A percentile compares a stretch with the other conserved stretches of the same genome.
Evolutionary conservation across 495 filamentous ascomycete genomes (phyloP).

Genomic region (Xylaria castorea): DNA sequence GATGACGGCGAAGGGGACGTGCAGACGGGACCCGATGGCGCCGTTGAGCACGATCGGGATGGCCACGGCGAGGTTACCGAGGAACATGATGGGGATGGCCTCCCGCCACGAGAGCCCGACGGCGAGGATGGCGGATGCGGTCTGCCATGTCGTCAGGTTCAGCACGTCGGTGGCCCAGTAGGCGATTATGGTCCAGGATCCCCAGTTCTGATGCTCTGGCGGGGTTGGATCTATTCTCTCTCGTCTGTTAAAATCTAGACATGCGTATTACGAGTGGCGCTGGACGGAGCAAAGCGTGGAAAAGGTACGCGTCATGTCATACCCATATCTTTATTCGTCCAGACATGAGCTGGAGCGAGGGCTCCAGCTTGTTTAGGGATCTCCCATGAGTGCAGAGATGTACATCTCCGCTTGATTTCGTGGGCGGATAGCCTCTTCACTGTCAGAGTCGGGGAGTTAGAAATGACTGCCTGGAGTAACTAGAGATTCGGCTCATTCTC

Average conservation of each 20-base stretch:
- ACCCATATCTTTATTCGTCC: slow-evolving; percentile 52
- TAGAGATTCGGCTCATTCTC: background rate
- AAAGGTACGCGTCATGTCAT: slow-evolving; percentile 19
- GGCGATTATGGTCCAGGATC: slow-evolving; percentile 55
- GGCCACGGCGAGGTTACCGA: slow-evolving; percentile 67
- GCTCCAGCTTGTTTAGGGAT: slow-evolving; percentile 57
- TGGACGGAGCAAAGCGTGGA: background rate
- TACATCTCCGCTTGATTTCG: slow-evolving; percentile 45
- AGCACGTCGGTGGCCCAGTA: slow-evolving; percentile 73
- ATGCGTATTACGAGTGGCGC: background rate
- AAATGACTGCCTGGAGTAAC: background rate
- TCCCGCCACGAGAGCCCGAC: slow-evolving; percentile 69
- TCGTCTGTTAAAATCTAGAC: slow-evolving; percentile 4
- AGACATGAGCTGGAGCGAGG: slow-evolving; percentile 55
- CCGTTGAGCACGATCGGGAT: slow-evolving; percentile 70
- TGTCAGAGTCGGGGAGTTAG: background rate
- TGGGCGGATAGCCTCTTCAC: slow-evolving; percentile 31
- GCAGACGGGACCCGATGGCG: slow-evolving; percentile 66
- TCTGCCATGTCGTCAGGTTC: slow-evolving; percentile 67
- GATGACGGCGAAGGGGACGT: slow-evolving; percentile 72
- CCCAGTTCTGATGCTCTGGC: slow-evolving; percentile 57
- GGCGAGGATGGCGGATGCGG: slow-evolving; percentile 65
- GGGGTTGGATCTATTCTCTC: slow-evolving; percentile 50
- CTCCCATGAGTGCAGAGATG: slow-evolving; percentile 53
- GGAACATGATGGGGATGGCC: slow-evolving; percentile 64